Base-by-base conservation (phyloP, 345 rosid species). In the Salix arbutifolia region DNA sequence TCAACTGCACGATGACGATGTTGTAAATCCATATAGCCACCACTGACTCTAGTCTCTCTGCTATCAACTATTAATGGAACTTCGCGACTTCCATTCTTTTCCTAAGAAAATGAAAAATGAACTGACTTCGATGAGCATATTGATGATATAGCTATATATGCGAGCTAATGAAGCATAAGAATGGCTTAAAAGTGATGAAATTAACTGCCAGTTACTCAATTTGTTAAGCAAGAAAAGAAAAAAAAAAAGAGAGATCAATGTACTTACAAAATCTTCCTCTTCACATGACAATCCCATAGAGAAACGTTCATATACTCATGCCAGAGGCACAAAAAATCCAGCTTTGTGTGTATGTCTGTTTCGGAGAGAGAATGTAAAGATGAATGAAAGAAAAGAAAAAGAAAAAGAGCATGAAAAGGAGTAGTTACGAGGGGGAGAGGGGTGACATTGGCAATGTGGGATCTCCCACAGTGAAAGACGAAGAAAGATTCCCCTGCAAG, bases 391-490 rank as follows among this genome's bases (percentile, higher is more conserved):
- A 79, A 2, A 68, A 78, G 71, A 65, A 48, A 77, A 71, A 53
- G 65, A 77, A 70, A 58, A 79, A 68, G 50, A 73, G 84, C 85
- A 81, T 86, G 75, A 85, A 86, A 85, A 85, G 85, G 80, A 65
- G 73, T 5, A 81, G 74, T 23, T 70, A n/a, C 66, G 56, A 31
- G 17, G 52, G 52, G 53, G 13, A 75, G 77, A 77, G 76, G 62
- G 79, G 74, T 21, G 77, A 79, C 83, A 23, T n/a, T n/a, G 40
- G 69, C 37, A 66, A 17, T 60, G 85, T 86, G 89, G 89, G 89
- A 76, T 84, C 87, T 16, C 25, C 53, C 81, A 56, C 83, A 77
- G 87, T 72, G 71, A 87, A 84, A 87, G 81, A 66, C 8, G 77
- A 75, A 12, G 35, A 76, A 82, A 84, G 84, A 80, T 78, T 82